Conservation (phyloP, 148 eudicot genomes). For the Dianthus caryophyllus region DNA sequence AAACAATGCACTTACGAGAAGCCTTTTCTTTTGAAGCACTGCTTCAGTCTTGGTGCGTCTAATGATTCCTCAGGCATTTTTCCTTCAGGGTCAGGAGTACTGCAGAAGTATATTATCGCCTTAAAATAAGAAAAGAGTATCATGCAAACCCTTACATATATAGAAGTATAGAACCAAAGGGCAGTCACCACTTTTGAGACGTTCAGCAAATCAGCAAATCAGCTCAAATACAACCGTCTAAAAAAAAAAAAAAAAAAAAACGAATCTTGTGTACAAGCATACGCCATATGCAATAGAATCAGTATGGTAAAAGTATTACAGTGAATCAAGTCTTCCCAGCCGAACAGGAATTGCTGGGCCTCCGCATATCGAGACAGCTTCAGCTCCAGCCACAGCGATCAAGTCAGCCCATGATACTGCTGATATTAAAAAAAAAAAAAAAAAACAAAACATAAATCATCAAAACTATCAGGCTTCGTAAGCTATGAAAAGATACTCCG, state of each 20-base stretch:
- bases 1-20: constrained; percentile 65
- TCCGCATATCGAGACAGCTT: constrained; percentile 85
- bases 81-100: constrained; percentile 87
- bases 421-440: no score
- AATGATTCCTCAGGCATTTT: constrained; percentile 83
- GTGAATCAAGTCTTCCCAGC: constrained; percentile 78
- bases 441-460: constrained; percentile 15
- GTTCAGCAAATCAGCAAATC: not conserved
- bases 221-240: not conserved
- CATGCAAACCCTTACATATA: not conserved
- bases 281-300: not conserved
- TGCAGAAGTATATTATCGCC: constrained; percentile 21
- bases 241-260: not conserved
- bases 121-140: not conserved
- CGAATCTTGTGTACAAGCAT: not conserved
- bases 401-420: constrained; percentile 94
- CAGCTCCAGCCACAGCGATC: constrained; percentile 92
- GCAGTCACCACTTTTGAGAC: not conserved
- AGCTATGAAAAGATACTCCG: not conserved
- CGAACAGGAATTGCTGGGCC: constrained; percentile 72
- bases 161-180: not conserved
- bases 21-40: constrained; percentile 72
- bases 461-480: constrained; percentile 6
- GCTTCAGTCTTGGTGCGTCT: constrained; percentile 66
- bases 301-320: constrained; percentile 37